phyloP scores from a whole-genome alignment of 257 asterid genomes.

The Rhazya stricta region DNA sequence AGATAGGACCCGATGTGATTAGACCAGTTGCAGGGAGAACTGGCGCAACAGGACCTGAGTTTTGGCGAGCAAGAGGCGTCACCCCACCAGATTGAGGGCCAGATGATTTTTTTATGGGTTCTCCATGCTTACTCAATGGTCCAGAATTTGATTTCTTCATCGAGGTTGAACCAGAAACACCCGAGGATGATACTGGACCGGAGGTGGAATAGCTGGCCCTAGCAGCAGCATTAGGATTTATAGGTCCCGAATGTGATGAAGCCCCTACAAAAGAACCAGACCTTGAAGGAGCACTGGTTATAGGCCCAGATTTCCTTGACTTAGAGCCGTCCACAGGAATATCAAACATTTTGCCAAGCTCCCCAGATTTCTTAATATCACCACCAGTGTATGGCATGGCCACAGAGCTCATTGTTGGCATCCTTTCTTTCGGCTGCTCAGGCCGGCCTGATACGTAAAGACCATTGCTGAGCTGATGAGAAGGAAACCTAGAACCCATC shows the following conservation, averaged over 20 bases:
- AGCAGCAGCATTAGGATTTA: slow-evolving; percentile 50
- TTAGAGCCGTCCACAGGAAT: slow-evolving; percentile 73
- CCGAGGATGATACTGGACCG: slow-evolving; percentile 64
- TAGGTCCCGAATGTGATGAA: slow-evolving; percentile 74
- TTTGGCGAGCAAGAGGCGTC: slow-evolving; percentile 62
- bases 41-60: slow-evolving; percentile 79
- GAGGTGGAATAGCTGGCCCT: slow-evolving; percentile 79
- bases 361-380: slow-evolving; percentile 87
- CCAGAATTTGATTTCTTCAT: slow-evolving; percentile 80
- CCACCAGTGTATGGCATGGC: slow-evolving; percentile 95
- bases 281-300: slow-evolving; percentile 51
- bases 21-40: slow-evolving; percentile 86
- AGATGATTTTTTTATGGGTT: slow-evolving; percentile 73
- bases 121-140: slow-evolving; percentile 82
- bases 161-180: slow-evolving; percentile 53
- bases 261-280: slow-evolving; percentile 62
- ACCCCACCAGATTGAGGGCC: slow-evolving; percentile 90
- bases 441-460: slow-evolving; percentile 87
- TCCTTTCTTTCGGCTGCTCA: slow-evolving; percentile 77
- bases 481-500: slow-evolving; percentile 94
- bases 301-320: slow-evolving; percentile 83
- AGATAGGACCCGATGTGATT: slow-evolving; percentile 76
- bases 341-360: slow-evolving; percentile 90
- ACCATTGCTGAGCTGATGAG: slow-evolving; percentile 93
- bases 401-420: slow-evolving; percentile 68